A percentile compares a stretch with the other conserved stretches of the same genome.
These are phyloP conservation scores for Penicillium paxilli DNA, from an alignment of 495 filamentous ascomycete genomes.

Conservation along the genomic window DNA sequence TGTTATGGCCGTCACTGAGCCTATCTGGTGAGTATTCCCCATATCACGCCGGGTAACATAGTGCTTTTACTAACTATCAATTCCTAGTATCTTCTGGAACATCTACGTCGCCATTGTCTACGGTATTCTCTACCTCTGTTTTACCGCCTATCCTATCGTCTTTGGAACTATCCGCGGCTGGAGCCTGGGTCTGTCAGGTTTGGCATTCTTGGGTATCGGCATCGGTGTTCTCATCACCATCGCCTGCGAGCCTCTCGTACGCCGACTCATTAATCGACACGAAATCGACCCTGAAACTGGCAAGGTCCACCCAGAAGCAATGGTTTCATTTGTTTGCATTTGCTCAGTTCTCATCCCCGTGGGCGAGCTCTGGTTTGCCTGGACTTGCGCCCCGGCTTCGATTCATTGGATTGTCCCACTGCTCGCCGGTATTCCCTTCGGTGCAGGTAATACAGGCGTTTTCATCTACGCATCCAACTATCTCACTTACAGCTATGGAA, in stretches of 20 bases:
- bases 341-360: slow-evolving; percentile 66
- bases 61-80: too few relatives aligned
- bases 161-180: slow-evolving; percentile 73
- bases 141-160: slow-evolving; percentile 78
- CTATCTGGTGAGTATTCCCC: slow-evolving; percentile 61
- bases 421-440: slow-evolving; percentile 76
- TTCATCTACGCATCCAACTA: slow-evolving; percentile 85
- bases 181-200: slow-evolving; percentile 64
- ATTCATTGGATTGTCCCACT: slow-evolving; percentile 78
- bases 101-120: slow-evolving; percentile 65
- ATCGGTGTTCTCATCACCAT: slow-evolving; percentile 69
- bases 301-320: slow-evolving; percentile 68
- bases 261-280: slow-evolving; percentile 71
- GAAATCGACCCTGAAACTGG: slow-evolving; percentile 68
- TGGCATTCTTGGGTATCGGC: slow-evolving; percentile 76
- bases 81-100: slow-evolving; percentile 77
- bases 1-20: slow-evolving; percentile 75
- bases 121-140: slow-evolving; percentile 81
- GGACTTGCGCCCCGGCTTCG: slow-evolving; percentile 71
- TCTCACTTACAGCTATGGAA: slow-evolving; percentile 72
- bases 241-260: slow-evolving; percentile 65
- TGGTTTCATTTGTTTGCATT: slow-evolving; percentile 69
- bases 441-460: slow-evolving; percentile 69
- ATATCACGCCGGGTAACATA: not conserved
- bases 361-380: slow-evolving; percentile 76